These are phyloP conservation scores for Metschnikowia shivogae DNA, from an alignment of 805 yeast species.

Conservation along the genomic window DNA sequence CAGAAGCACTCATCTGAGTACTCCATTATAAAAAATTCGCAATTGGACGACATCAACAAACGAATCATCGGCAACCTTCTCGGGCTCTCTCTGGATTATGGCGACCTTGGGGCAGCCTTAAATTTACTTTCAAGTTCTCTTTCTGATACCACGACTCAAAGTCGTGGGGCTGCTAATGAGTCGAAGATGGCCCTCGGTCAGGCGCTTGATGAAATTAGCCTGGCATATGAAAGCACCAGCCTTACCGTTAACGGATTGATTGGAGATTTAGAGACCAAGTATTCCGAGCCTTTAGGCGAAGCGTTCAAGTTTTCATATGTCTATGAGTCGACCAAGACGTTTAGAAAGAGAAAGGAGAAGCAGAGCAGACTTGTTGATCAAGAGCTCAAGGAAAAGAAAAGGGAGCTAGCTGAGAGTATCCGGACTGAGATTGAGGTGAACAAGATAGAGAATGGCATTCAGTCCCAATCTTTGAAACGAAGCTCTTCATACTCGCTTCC, in stretches of 20 bases:
- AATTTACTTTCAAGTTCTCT: constrained; percentile 52
- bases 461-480: constrained; percentile 20
- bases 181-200: constrained; percentile 29
- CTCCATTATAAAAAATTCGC: constrained; percentile 23
- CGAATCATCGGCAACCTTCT: constrained; percentile 51
- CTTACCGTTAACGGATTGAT: constrained; percentile 51
- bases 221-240: constrained; percentile 70
- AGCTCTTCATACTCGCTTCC: constrained; percentile 17
- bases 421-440: constrained; percentile 28
- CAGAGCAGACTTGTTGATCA: constrained; percentile 30
- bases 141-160: constrained; percentile 23
- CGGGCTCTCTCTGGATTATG: constrained; percentile 59
- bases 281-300: constrained; percentile 66
- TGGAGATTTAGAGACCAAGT: constrained; percentile 51
- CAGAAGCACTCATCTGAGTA: background rate
- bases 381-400: constrained; percentile 30
- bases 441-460: constrained; percentile 24
- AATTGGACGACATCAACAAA: constrained; percentile 56
- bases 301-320: constrained; percentile 62
- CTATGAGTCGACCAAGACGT: constrained; percentile 55
- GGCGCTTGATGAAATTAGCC: constrained; percentile 74
- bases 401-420: constrained; percentile 28
- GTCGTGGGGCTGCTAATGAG: constrained; percentile 18
- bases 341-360: constrained; percentile 41
- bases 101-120: constrained; percentile 65